Conservation (phyloP, 2,329 filamentous ascomycete genomes). For the Neofusicoccum cordaticola region DNA sequence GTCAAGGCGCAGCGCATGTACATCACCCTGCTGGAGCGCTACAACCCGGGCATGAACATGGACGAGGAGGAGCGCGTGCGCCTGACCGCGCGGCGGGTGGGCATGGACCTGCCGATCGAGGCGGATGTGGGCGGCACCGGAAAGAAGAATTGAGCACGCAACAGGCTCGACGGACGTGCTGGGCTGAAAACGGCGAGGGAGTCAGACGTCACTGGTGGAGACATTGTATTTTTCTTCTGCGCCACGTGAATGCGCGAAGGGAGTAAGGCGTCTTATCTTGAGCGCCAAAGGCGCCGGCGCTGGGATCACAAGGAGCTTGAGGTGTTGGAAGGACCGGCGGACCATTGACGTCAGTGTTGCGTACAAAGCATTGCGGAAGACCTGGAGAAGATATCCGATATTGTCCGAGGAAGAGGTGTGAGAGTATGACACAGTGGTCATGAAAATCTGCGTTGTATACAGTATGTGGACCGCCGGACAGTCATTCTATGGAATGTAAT, state of each 20-base stretch:
- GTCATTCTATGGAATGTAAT: too few relatives aligned
- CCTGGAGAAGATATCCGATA: neutral
- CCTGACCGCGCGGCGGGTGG: constrained; percentile 80
- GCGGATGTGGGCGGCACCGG: neutral
- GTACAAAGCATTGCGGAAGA: neutral
- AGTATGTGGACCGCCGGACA: too few relatives aligned
- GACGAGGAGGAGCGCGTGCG: constrained; percentile 78
- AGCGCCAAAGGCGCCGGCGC: neutral
- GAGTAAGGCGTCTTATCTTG: too few relatives aligned
- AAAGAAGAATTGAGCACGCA: neutral
- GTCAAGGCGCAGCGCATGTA: constrained; percentile 84
- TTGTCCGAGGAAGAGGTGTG: neutral
- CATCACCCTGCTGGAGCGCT: constrained; percentile 76
- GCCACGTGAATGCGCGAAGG: neutral
- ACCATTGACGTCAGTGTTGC: constrained; percentile 2
- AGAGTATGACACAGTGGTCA: neutral
- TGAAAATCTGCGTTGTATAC: neutral
- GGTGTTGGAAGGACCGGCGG: neutral
- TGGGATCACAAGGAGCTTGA: neutral
- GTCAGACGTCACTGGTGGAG: neutral
- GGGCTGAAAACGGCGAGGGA: neutral
- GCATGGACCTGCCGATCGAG: constrained; percentile 73
- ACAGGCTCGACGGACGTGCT: neutral
- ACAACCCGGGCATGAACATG: constrained; percentile 91
- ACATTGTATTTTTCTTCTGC: neutral